Base-by-base conservation (phyloP, 352 stramenopile species). In the Saprolegnia diclina region DNA sequence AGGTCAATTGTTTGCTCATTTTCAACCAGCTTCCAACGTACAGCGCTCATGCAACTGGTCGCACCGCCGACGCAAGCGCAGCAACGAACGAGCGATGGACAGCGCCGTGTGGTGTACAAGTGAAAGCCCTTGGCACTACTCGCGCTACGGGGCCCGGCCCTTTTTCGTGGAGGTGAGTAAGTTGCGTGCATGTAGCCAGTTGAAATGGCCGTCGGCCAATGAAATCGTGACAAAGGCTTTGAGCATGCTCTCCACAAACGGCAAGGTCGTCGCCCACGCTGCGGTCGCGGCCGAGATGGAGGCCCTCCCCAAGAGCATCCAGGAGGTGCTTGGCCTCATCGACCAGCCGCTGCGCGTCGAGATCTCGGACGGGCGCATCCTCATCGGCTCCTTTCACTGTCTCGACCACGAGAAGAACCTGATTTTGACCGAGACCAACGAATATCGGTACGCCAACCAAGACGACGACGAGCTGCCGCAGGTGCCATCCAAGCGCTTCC, bases 401-500 rank as follows among this genome's bases (percentile, higher is more conserved):
- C 85, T 91, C 69, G 83, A 91, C 80, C 87, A 89, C 73, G 81
- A 91, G 73, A 79, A 90, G 75, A 91, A 91, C 72, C 74, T 91
- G 37, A 90, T 91, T 42, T 71, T 91, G 37, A 89, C 81, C 52
- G 83, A 91, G 55, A 79, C 79, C 56, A 74, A 78, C 56, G 83
- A 89, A 73, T 91, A 79, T 65, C 67, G 57, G 24, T 66, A 26
- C n/a, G 29, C 57, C 57, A 9, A 35, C 22, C 24, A 66, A 54
- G 57, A 66, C 37, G 29, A 32, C 22, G 18, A 40, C 22, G 21
- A 29, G 5, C 4, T 37, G 40, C 57, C 57, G 57, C 50, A 40
- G 37, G 38, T 66, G 32, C 42, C 68, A 55, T 73, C 75, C 40
- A 84, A 77, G 48, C 82, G 83, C 48, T 76, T 69, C 35, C 77